These are phyloP conservation scores for Emergomyces pasteurianus DNA, from an alignment of 2,329 filamentous ascomycete species.

Conservation along the genomic window DNA sequence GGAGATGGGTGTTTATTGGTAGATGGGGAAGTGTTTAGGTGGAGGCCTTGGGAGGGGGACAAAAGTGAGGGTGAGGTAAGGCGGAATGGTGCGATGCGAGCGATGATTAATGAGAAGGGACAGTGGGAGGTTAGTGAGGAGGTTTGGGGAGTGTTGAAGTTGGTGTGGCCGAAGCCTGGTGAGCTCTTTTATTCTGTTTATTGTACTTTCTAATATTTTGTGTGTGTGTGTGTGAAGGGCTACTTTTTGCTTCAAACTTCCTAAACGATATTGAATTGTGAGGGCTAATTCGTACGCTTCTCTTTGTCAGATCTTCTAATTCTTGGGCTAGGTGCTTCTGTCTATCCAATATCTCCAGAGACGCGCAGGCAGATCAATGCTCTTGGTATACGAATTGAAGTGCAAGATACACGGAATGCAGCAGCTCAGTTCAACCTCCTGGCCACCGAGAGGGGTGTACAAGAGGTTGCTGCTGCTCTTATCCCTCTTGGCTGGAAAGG, in stretches of 20 bases:
- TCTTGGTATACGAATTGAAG: conserved; percentile 73
- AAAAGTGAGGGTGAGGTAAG: conserved; percentile 18
- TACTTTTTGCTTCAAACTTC: background rate
- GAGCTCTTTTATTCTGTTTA: conserved; percentile 22
- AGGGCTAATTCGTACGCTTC: conserved; percentile 5
- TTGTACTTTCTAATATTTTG: conserved; percentile 2
- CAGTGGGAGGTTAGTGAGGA: conserved; percentile 65
- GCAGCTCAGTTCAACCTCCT: conserved; percentile 89
- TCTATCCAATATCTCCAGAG: conserved; percentile 63
- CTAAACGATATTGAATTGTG: background rate
- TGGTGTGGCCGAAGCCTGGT: conserved; percentile 87
- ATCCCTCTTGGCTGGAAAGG: conserved; percentile 73
- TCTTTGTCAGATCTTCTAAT: conserved; percentile 61
- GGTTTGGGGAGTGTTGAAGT: conserved; percentile 61
- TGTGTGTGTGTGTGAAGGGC: background rate
- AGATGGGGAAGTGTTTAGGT: conserved; percentile 75
- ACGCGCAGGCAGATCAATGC: conserved; percentile 60
- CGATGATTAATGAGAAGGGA: conserved; percentile 60
- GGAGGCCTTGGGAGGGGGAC: conserved; percentile 63
- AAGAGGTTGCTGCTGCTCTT: conserved; percentile 74
- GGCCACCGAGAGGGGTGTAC: conserved; percentile 81
- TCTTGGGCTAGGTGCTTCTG: conserved; percentile 67
- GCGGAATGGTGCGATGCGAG: conserved; percentile 27
- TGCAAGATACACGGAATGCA: conserved; percentile 86
- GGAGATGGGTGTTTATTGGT: conserved; percentile 67